Evolutionary conservation across 1,139 yeast species (phyloP).

Genomic region (Kodamaea sp.): DNA sequence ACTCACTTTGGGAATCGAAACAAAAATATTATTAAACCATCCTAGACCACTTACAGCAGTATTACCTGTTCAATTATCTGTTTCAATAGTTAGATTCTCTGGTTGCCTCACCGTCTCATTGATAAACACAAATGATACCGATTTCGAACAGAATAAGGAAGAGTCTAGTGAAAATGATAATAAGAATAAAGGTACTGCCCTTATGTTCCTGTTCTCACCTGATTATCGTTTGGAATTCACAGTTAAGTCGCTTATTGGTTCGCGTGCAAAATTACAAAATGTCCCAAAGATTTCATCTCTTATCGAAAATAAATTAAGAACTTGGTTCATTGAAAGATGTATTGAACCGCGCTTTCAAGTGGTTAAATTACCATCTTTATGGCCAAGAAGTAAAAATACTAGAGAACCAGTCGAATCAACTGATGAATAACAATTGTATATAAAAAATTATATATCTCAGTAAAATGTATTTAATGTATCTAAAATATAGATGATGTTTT

Average conservation of each 20-base stretch:
- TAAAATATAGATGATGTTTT: background rate
- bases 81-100: slow-evolving; percentile 88
- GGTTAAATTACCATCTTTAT: slow-evolving; percentile 75
- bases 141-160: slow-evolving; percentile 14
- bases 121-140: slow-evolving; percentile 48
- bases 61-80: slow-evolving; percentile 76
- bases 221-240: slow-evolving; percentile 86
- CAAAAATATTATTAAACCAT: slow-evolving; percentile 73
- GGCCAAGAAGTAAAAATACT: slow-evolving; percentile 85
- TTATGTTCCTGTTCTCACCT: slow-evolving; percentile 87
- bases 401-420: slow-evolving; percentile 31
- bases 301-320: slow-evolving; percentile 75
- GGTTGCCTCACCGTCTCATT: slow-evolving; percentile 85
- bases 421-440: background rate
- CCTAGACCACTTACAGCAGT: slow-evolving; percentile 85
- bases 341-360: slow-evolving; percentile 92
- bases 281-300: slow-evolving; percentile 87
- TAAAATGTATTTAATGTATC: no score
- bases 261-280: slow-evolving; percentile 87
- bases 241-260: slow-evolving; percentile 83
- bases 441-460: background rate
- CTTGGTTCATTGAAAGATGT: slow-evolving; percentile 90
- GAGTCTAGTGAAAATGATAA: slow-evolving; percentile 16
- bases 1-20: slow-evolving; percentile 83
- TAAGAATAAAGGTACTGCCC: slow-evolving; percentile 51